Evolutionary conservation across 257 asterid genomes (phyloP).

Genomic region (Fraxinus quadrangulata): DNA sequence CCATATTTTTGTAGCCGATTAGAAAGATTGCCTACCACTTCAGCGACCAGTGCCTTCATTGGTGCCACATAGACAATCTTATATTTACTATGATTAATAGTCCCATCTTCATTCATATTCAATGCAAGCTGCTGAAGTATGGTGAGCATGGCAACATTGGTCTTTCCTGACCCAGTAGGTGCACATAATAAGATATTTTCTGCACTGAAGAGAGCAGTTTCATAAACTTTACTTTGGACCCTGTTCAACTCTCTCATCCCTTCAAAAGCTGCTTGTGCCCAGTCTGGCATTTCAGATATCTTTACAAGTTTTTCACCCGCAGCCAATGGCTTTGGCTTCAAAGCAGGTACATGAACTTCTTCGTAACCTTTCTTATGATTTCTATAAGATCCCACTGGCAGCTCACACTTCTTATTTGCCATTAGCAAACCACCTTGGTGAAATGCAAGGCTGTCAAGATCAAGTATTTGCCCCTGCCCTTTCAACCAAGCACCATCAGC

Average conservation of each 20-base stretch:
- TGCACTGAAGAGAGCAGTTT: slow-evolving; percentile 21
- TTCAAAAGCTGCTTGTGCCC: slow-evolving; percentile 15
- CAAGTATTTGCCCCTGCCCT: slow-evolving; percentile 20
- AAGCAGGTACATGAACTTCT: slow-evolving; percentile 22
- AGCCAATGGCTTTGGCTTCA: slow-evolving; percentile 19
- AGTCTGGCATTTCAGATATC: slow-evolving; percentile 8
- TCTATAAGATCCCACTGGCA: slow-evolving; percentile 20
- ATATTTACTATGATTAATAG: slow-evolving; percentile 5
- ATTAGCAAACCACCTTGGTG: slow-evolving; percentile 21
- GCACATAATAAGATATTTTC: slow-evolving; percentile 19
- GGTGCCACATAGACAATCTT: slow-evolving; percentile 25
- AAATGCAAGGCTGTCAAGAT: slow-evolving; percentile 15
- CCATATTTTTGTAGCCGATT: slow-evolving; percentile 20
- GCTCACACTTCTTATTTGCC: slow-evolving; percentile 24
- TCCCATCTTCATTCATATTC: slow-evolving; percentile 18
- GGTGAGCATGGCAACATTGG: slow-evolving; percentile 24
- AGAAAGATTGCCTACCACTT: slow-evolving; percentile 23
- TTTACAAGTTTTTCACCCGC: slow-evolving; percentile 13
- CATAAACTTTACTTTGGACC: slow-evolving; percentile 23
- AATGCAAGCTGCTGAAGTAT: slow-evolving; percentile 25
- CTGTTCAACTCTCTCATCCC: slow-evolving; percentile 21
- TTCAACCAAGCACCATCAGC: slow-evolving; percentile 4
- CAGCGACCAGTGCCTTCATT: slow-evolving; percentile 23
- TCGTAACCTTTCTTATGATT: slow-evolving; percentile 17
- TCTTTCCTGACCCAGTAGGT: slow-evolving; percentile 22